These are phyloP conservation scores for Persicaria tinctoria DNA, from an alignment of 148 eudicot genomes.

Conservation along the genomic window DNA sequence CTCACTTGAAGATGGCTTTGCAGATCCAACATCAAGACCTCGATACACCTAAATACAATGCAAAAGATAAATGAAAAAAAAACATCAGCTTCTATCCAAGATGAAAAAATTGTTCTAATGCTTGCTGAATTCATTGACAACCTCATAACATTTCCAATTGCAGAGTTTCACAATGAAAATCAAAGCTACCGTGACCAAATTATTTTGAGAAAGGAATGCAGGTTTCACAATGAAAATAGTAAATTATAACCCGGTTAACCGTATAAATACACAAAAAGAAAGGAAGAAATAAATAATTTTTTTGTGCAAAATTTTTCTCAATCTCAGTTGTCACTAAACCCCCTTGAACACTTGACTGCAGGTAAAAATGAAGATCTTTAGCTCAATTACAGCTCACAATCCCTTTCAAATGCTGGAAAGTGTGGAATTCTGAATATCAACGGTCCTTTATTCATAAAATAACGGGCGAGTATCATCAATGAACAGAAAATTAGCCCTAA, in stretches of 20 bases:
- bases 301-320: no score
- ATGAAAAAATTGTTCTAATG: not conserved
- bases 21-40: slow-evolving; percentile 98
- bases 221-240: not conserved
- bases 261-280: no score
- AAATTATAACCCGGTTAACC: not conserved
- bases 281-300: no score
- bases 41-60: slow-evolving; percentile 57
- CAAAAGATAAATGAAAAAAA: not conserved
- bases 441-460: not conserved
- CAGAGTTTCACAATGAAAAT: no score
- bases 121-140: not conserved
- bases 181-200: no score
- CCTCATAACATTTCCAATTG: not conserved
- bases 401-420: no score
- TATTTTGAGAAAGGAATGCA: no score
- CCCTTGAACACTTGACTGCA: not conserved
- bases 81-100: not conserved
- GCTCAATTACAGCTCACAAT: not conserved
- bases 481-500: not conserved
- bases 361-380: not conserved
- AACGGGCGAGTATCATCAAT: not conserved
- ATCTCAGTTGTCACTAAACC: not conserved
- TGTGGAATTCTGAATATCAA: not conserved
- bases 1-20: slow-evolving; percentile 73